Evolutionary conservation across 441 rosid species (phyloP).

Genomic region (Codiaeum variegatum): DNA sequence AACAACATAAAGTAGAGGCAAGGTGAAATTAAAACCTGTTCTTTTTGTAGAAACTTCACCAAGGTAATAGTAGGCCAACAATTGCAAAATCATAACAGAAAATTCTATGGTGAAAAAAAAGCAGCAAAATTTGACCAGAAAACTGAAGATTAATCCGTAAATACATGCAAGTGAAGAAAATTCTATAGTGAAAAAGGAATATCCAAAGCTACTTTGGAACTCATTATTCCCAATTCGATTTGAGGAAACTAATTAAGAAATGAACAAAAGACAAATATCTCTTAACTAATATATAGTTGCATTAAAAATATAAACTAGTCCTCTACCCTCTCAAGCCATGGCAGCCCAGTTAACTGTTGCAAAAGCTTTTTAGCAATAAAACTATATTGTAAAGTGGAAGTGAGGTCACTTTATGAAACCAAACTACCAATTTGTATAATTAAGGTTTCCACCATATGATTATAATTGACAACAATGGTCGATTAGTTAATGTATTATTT

Average conservation of each 20-base stretch:
- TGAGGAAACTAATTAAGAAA: not conserved
- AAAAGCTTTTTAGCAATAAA: no score
- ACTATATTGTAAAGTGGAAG: no score
- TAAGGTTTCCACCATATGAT: no score
- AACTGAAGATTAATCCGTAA: not conserved
- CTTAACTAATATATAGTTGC: not conserved
- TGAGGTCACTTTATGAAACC: no score
- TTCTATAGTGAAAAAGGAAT: not conserved
- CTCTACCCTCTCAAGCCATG: no score
- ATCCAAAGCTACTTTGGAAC: not conserved
- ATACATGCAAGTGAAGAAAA: conserved; percentile 21
- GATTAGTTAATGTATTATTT: no score
- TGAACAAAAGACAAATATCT: not conserved
- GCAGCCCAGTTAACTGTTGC: no score
- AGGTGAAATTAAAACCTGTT: conserved; percentile 47
- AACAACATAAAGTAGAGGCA: not conserved
- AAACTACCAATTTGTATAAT: no score
- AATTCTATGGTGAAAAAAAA: no score
- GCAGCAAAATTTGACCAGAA: not conserved
- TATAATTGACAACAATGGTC: no score
- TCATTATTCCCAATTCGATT: not conserved
- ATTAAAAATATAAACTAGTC: not conserved
- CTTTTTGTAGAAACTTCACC: conserved; percentile 95
- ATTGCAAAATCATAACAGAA: no score
- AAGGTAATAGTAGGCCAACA: no score